These are phyloP conservation scores for Panicum hallii DNA, from an alignment of 202 grass and related monocot genomes.

Conservation along the genomic window DNA sequence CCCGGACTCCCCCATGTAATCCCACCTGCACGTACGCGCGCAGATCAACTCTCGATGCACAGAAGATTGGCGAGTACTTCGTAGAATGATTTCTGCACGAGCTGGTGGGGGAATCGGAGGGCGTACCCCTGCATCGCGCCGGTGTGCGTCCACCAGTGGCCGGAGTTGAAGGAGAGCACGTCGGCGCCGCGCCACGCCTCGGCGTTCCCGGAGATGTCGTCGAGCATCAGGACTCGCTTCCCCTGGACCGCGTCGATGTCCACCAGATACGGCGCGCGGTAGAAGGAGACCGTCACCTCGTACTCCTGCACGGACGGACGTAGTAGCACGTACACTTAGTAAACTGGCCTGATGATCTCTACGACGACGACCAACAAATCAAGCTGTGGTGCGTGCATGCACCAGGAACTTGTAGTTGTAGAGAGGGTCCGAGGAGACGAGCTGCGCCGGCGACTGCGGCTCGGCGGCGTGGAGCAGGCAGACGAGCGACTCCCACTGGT, in stretches of 20 bases:
- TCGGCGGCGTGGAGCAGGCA: constrained; percentile 83
- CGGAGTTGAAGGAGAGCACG: constrained; percentile 92
- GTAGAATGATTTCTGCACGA: too few relatives aligned
- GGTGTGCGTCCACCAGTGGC: constrained; percentile 98
- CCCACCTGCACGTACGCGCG: constrained; percentile 57
- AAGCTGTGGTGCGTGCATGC: background rate
- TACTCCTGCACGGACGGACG: constrained; percentile 55
- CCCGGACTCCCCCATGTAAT: constrained; percentile 81
- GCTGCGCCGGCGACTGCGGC: constrained; percentile 67
- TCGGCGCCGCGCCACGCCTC: constrained; percentile 78
- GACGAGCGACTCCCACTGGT: constrained; percentile 92
- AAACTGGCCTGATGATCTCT: too few relatives aligned
- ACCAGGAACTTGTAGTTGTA: constrained; percentile 87
- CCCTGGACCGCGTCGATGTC: constrained; percentile 80
- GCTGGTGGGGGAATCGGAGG: too few relatives aligned
- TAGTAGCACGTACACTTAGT: too few relatives aligned
- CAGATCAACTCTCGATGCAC: background rate
- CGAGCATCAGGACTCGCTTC: constrained; percentile 70
- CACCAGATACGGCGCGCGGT: constrained; percentile 89
- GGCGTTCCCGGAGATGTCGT: constrained; percentile 71
- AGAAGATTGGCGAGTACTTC: background rate
- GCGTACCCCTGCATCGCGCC: constrained; percentile 72
- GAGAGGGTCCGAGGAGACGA: constrained; percentile 75
- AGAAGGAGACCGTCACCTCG: constrained; percentile 68
- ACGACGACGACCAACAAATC: background rate